A percentile compares a stretch with the other conserved stretches of the same genome.
These are phyloP conservation scores for Megacollybia platyphylla DNA, from an alignment of 1,284 basidiomycete species.

Conservation along the genomic window DNA sequence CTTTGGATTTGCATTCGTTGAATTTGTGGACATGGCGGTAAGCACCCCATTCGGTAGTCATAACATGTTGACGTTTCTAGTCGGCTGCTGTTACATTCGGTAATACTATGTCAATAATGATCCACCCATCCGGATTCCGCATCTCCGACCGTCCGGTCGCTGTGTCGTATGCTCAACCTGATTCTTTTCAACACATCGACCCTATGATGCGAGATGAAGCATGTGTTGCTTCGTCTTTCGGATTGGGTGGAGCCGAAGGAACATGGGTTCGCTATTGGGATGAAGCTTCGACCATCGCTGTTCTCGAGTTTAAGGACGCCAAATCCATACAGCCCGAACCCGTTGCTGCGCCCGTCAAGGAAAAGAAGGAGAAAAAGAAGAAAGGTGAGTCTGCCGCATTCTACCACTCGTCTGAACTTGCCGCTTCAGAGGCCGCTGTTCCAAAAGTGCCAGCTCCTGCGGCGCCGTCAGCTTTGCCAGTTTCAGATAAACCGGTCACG, in stretches of 20 bases:
- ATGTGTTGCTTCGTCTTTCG: constrained; percentile 48
- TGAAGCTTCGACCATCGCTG: constrained; percentile 55
- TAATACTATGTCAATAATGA: constrained; percentile 67
- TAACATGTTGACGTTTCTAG: constrained; percentile 20
- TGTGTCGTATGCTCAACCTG: constrained; percentile 78
- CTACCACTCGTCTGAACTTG: neutral
- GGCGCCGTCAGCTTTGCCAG: constrained; percentile 50
- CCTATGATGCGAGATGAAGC: constrained; percentile 64
- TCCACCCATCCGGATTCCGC: constrained; percentile 80
- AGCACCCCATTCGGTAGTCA: constrained; percentile 10
- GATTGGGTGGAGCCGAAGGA: constrained; percentile 56
- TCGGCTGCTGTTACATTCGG: constrained; percentile 65
- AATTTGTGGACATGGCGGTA: constrained; percentile 77
- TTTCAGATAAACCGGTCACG: constrained; percentile 69
- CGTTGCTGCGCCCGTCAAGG: constrained; percentile 22
- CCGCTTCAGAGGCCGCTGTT: constrained; percentile 10
- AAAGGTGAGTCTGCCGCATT: constrained; percentile 25
- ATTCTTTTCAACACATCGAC: constrained; percentile 74
- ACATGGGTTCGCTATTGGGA: constrained; percentile 78
- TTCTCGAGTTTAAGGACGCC: constrained; percentile 72
- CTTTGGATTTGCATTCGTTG: constrained; percentile 88
- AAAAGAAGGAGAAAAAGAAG: constrained; percentile 59
- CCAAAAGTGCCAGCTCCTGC: constrained; percentile 16
- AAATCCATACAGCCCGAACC: constrained; percentile 30
- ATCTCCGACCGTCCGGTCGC: constrained; percentile 80